Conservation (phyloP, 2,329 filamentous ascomycete genomes). For the Penicillium vulpinum region DNA sequence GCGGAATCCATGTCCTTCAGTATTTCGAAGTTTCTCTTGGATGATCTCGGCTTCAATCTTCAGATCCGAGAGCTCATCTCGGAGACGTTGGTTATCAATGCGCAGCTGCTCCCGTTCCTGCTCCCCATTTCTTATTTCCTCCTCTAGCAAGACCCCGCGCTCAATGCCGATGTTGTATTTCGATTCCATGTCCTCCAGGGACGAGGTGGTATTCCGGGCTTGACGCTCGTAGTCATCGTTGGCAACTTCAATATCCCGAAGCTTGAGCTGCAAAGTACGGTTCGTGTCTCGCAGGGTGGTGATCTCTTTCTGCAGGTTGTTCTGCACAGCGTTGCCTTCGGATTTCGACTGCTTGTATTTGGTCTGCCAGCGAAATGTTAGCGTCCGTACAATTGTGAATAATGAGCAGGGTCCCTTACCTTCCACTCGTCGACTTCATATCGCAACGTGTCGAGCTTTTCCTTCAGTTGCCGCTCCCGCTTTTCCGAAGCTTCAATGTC, state of each 20-base stretch:
- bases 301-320: constrained; percentile 89
- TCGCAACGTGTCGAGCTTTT: constrained; percentile 78
- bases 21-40: constrained; percentile 85
- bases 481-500: constrained; percentile 96
- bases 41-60: constrained; percentile 94
- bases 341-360: constrained; percentile 95
- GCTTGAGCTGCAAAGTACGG: constrained; percentile 74
- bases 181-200: constrained; percentile 92
- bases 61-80: constrained; percentile 87
- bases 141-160: constrained; percentile 86
- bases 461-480: constrained; percentile 78
- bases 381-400: not conserved
- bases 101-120: constrained; percentile 85
- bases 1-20: constrained; percentile 54
- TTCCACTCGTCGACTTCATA: constrained; percentile 99
- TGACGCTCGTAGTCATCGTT: constrained; percentile 98
- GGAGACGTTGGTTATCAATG: constrained; percentile 85
- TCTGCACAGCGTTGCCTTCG: constrained; percentile 83
- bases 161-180: constrained; percentile 97
- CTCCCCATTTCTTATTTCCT: constrained; percentile 87
- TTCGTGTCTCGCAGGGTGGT: constrained; percentile 84
- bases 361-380: constrained; percentile 55
- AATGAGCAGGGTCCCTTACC: constrained; percentile 52
- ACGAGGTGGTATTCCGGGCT: constrained; percentile 91
- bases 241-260: constrained; percentile 94